Evolutionary conservation across 352 stramenopile genomes (phyloP), one percentile per base, ranked within the genome.

Genomic region (Aphanomyces invadans): DNA sequence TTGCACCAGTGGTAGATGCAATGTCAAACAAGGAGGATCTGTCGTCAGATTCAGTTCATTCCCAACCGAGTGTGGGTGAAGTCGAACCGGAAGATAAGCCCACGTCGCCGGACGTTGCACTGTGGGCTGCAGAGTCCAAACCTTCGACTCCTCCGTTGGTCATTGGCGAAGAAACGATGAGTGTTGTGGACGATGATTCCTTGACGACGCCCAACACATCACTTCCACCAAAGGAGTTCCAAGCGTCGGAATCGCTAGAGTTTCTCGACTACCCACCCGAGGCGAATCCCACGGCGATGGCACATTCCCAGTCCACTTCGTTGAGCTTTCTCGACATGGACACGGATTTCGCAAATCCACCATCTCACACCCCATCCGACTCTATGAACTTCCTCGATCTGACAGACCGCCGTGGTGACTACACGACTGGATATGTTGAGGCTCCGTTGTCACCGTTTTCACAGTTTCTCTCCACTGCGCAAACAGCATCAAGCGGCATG

Each of bases 291-390:
- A 11, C 26, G n/a, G 46, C n/a, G 11, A 23, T 54, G 17, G 39
- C 39, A 65, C 21, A n/a, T 55, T 54, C 21, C 54, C 31, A 31
- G 38, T 46, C 19, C 21, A 65, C 25, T 65, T 65, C 31, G 15
- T 54, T 19, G 56, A 31, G 11, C 56, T 65, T 28, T 65, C 56
- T 19, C 38, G 19, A 59, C 5, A 3, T n/a, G 11, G 11, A n/a
- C 31, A 23, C 56, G 21, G 33, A 60, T 53, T 2, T 55, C 38
- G 29, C 31, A 59, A n/a, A 29, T 26, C 19, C 36, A 44, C 55
- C 31, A 48, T 17, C 48, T 48, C 25, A 36, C n/a, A n/a, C n/a
- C n/a, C n/a, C n/a, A 31, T 25, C 29, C 49, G 3, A 25, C n/a
- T 56, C 15, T 52, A 4, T 26, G 59, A 19, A 19, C 49, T 26